These are phyloP conservation scores for Knoxia roxburghii DNA, from an alignment of 257 asterid species.

Conservation along the genomic window DNA sequence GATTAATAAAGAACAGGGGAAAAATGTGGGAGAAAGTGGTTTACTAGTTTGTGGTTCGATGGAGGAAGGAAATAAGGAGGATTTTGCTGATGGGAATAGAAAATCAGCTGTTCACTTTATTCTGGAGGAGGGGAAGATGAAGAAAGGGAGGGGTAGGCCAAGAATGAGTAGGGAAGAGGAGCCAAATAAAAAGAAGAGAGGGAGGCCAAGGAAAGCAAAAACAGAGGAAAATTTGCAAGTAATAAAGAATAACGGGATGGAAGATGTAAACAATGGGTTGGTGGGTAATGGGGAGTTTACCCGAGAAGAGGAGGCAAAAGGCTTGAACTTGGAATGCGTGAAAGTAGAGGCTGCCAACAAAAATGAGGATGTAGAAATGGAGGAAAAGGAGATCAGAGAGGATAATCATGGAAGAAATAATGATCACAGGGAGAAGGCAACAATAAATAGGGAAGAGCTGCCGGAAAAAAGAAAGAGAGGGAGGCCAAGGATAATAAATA, in stretches of 20 bases:
- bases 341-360: not conserved
- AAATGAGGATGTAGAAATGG: not conserved
- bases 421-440: not conserved
- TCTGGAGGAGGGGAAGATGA: not conserved
- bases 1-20: not conserved
- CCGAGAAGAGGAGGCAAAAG: not conserved
- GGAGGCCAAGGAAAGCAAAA: not conserved
- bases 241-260: constrained; percentile 3
- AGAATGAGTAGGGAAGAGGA: not conserved
- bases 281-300: not conserved
- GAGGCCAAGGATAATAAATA: not conserved
- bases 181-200: not conserved
- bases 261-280: not conserved
- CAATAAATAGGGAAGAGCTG: too few species aligned
- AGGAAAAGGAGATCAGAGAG: not conserved
- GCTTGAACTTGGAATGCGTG: not conserved
- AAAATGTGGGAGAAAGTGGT: not conserved
- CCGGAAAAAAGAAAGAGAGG: not conserved
- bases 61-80: not conserved
- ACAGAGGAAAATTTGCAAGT: not conserved
- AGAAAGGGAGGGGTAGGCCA: too few species aligned
- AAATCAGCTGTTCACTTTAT: not conserved
- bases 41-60: not conserved
- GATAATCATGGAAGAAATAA: not conserved
- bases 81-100: not conserved